Base-by-base conservation (phyloP, 2,329 filamentous ascomycete species). In the Botrytis byssoidea region DNA sequence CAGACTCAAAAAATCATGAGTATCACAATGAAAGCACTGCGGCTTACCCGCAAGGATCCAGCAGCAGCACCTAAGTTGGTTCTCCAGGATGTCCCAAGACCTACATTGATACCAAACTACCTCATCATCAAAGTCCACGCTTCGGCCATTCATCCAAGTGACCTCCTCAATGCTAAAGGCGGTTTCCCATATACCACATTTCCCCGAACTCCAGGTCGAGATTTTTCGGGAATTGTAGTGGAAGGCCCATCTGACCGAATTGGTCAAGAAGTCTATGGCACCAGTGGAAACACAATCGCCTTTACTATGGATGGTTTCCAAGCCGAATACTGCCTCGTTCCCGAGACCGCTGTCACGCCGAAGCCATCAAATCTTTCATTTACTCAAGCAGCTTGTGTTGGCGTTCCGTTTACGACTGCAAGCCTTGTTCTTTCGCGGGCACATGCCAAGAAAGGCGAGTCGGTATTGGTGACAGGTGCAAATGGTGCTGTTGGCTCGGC, bases 371-470 rank as follows among this genome's bases (percentile, higher is more conserved):
- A 16, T 16, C 61, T 79, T 35, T 73, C 57, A 6, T 78, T 75
- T 44, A 72, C 67, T 2, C 76, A 79, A 42, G 79, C 78, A 7
- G 79, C 78, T 6, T 72, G 64, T 6, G 60, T 79, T 16, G 78
- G 77, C 1, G 77, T 80, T 14, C 77, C 78, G 2, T 79, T 78
- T 42, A 80, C 77, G 3, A 79, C 79, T 1, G 79, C 79, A 5
- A 44, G 42, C 4, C 72, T 77, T 6, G 68, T 74, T 1, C 60
- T 80, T 20, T 60, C 61, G 37, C 75, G 73, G 16, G 75, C 75
- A 4, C 67, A 70, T 8, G 42, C 68, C 14, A 73, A 72, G 60
- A 66, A 74, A 16, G 76, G 64, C 9, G 77, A 80, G 72, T 70
- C 35, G 1, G 74, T 80, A 16, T 65, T 80, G 3, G 76, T 80